A percentile compares a stretch with the other conserved stretches of the same genome.
Conservation (phyloP, 2,329 filamentous ascomycete species). For the Colletotrichum musae region DNA sequence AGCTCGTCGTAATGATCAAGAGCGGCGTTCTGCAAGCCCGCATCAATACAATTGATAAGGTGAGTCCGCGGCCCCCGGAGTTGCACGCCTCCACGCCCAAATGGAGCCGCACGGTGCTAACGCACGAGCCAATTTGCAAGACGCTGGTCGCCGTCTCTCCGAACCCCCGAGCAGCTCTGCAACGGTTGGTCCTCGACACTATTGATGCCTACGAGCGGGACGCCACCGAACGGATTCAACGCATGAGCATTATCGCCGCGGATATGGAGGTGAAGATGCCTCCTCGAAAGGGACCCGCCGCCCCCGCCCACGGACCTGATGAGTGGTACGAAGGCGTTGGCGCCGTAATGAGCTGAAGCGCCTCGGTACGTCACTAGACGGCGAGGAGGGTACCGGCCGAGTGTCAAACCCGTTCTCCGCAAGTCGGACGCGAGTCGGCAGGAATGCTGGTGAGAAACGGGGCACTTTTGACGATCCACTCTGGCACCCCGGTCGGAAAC, state of each 20-base stretch:
- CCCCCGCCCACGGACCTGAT: slow-evolving; percentile 39
- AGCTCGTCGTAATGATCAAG: slow-evolving; percentile 85
- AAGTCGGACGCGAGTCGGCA: slow-evolving; percentile 30
- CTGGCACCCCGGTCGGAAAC: slow-evolving; percentile 33
- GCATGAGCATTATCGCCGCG: slow-evolving; percentile 81
- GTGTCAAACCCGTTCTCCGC: slow-evolving; percentile 29
- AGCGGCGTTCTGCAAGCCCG: slow-evolving; percentile 80
- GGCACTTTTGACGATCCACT: slow-evolving; percentile 34
- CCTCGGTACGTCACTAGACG: slow-evolving; percentile 9
- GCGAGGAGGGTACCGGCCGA: slow-evolving; percentile 29
- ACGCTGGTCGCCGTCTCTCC: slow-evolving; percentile 80
- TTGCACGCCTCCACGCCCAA: slow-evolving; percentile 6
- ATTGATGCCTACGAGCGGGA: slow-evolving; percentile 81
- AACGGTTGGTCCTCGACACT: slow-evolving; percentile 77
- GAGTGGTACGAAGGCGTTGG: slow-evolving; percentile 52
- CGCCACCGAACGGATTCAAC: slow-evolving; percentile 81
- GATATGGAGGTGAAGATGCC: slow-evolving; percentile 77
- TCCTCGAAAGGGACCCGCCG: slow-evolving; percentile 30
- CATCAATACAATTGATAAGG: slow-evolving; percentile 86
- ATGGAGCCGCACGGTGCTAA: slow-evolving; percentile 28
- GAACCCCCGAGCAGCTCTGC: slow-evolving; percentile 78
- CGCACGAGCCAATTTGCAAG: slow-evolving; percentile 52
- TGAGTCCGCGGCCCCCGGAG: slow-evolving; percentile 51
- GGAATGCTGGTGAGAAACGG: slow-evolving; percentile 31
- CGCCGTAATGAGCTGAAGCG: slow-evolving; percentile 35